Percentiles rank a stretch among this genome's conserved stretches.
Conservation (phyloP, 2,329 filamentous ascomycete species). For the Diaporthe citriasiana region DNA sequence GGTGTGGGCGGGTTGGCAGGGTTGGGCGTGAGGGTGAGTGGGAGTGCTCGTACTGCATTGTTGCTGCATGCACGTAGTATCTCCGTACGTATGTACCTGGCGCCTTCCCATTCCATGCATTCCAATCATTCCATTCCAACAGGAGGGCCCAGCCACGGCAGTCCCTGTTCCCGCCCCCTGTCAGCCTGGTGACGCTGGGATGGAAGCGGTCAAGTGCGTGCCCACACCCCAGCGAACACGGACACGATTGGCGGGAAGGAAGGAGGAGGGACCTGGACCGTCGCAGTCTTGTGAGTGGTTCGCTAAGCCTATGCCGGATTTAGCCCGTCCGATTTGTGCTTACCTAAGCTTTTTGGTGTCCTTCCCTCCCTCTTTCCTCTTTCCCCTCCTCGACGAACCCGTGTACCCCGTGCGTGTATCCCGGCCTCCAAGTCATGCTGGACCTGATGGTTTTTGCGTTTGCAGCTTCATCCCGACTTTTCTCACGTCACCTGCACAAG, state of each 20-base stretch:
- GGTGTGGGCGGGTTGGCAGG: too few species aligned
- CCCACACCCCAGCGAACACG: constrained; percentile 1
- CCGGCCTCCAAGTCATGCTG: background rate
- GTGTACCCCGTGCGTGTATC: background rate
- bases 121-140: constrained; percentile 27
- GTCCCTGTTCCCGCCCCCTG: constrained; percentile 14
- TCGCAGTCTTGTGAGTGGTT: constrained; percentile 16
- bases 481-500: constrained; percentile 27
- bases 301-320: constrained; percentile 27
- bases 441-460: background rate
- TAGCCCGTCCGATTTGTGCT: constrained; percentile 3
- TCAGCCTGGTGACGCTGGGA: background rate
- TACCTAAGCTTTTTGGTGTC: background rate
- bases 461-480: constrained; percentile 6
- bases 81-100: background rate
- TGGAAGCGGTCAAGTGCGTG: constrained; percentile 16
- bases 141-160: constrained; percentile 8
- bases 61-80: background rate
- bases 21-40: background rate
- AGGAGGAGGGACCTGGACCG: background rate
- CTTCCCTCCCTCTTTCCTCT: background rate
- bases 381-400: background rate
- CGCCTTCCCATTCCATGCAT: constrained; percentile 12
- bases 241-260: constrained; percentile 28
- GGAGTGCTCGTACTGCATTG: background rate